These are phyloP conservation scores for Ogataea ganodermae DNA, from an alignment of 805 yeast species.

Conservation along the genomic window DNA sequence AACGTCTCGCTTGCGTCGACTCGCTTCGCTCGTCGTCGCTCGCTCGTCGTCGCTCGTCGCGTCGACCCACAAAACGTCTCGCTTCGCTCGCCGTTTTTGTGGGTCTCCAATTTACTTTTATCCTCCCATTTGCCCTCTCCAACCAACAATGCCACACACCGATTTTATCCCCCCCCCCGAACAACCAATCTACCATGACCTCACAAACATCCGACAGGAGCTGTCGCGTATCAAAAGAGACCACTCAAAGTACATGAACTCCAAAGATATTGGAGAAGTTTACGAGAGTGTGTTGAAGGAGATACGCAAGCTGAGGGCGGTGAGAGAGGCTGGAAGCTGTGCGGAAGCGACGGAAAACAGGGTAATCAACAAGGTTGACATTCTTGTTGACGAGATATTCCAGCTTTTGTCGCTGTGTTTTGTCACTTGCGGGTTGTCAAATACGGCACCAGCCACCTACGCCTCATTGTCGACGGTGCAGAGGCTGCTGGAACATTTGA, in stretches of 20 bases:
- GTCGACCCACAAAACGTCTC: too few relatives aligned
- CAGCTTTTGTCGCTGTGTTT: conserved; percentile 84
- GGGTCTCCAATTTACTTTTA: not conserved
- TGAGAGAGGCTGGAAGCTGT: conserved; percentile 45
- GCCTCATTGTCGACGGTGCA: conserved; percentile 86
- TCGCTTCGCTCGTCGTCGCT: not conserved
- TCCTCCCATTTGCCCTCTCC: not conserved
- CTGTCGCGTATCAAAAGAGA: conserved; percentile 59
- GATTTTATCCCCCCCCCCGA: conserved; percentile 37
- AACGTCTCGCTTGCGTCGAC: too few relatives aligned
- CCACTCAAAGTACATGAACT: conserved; percentile 62
- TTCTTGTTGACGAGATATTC: conserved; percentile 82
- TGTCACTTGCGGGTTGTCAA: conserved; percentile 87
- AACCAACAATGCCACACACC: conserved; percentile 24
- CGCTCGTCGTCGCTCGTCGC: not conserved
- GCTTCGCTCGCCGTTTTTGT: not conserved
- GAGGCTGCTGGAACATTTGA: conserved; percentile 77
- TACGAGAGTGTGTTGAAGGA: conserved; percentile 59
- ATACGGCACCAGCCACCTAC: conserved; percentile 92
- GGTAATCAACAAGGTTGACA: conserved; percentile 56
- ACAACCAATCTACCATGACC: conserved; percentile 38
- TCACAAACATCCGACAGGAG: conserved; percentile 44
- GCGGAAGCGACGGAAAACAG: not conserved
- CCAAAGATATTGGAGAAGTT: conserved; percentile 62
- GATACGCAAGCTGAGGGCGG: conserved; percentile 53